Evolutionary conservation across 2,329 filamentous ascomycete species (phyloP).

Genomic region (Aureobasidium uvarum): DNA sequence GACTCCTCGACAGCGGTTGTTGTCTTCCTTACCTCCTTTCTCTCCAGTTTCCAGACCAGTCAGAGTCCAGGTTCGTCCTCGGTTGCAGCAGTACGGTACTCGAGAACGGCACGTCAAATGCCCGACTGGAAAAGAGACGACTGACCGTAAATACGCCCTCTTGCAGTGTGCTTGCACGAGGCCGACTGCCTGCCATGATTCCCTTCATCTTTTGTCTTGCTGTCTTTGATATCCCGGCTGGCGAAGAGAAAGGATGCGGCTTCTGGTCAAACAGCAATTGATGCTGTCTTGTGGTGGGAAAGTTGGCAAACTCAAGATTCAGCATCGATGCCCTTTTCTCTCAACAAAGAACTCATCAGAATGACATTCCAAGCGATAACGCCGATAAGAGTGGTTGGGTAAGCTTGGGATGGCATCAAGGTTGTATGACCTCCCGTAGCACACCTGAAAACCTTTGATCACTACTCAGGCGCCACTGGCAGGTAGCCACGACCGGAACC

Average conservation of each 20-base stretch:
- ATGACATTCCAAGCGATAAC: slow-evolving; percentile 16
- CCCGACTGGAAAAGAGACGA: background rate
- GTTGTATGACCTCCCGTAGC: background rate
- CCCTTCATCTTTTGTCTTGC: slow-evolving; percentile 5
- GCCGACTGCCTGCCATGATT: slow-evolving; percentile 18
- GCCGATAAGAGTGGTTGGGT: slow-evolving; percentile 12
- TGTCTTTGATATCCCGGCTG: background rate
- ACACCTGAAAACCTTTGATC: background rate
- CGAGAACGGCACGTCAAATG: background rate
- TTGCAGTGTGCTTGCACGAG: slow-evolving; percentile 26
- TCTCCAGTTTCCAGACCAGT: background rate
- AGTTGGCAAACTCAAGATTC: background rate
- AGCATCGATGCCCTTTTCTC: background rate
- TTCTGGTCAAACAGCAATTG: background rate
- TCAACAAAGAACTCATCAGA: slow-evolving; percentile 18
- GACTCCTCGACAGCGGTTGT: slow-evolving; percentile 4
- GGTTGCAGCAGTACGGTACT: slow-evolving; percentile 11
- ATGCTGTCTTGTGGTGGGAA: background rate
- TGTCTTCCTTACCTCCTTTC: slow-evolving; percentile 6
- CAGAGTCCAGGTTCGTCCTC: slow-evolving; percentile 4
- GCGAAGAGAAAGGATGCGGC: background rate
- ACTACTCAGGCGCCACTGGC: background rate
- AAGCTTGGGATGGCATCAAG: slow-evolving; percentile 5
- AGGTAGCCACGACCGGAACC: background rate
- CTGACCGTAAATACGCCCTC: slow-evolving; percentile 26